These are phyloP conservation scores for Candida mesenterica DNA, from an alignment of 1,139 yeast genomes.

Conservation along the genomic window DNA sequence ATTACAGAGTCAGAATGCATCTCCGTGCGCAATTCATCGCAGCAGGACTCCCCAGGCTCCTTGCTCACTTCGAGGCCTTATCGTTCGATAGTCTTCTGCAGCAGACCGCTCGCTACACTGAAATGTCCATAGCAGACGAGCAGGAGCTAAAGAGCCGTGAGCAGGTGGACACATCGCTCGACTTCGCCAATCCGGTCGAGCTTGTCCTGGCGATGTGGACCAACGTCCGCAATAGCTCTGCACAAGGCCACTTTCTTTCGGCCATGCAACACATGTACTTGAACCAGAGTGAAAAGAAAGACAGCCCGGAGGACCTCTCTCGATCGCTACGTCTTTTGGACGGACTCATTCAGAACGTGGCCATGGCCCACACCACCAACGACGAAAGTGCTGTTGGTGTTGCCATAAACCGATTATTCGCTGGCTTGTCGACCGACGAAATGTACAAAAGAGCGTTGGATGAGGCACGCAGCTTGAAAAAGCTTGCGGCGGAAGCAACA, in stretches of 20 bases:
- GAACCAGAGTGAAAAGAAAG: constrained; percentile 59
- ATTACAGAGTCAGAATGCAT: constrained; percentile 67
- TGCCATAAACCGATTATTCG: constrained; percentile 75
- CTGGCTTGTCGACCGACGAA: constrained; percentile 87
- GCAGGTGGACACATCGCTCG: constrained; percentile 57
- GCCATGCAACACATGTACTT: constrained; percentile 83
- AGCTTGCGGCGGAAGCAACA: constrained; percentile 72
- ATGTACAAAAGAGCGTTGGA: constrained; percentile 76
- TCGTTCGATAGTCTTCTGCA: constrained; percentile 63
- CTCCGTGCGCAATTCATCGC: constrained; percentile 74
- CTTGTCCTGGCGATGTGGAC: constrained; percentile 68
- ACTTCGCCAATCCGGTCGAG: constrained; percentile 75
- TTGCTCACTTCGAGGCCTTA: constrained; percentile 60
- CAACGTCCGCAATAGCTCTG: constrained; percentile 67
- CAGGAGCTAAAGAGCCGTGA: constrained; percentile 62
- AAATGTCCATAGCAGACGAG: constrained; percentile 67
- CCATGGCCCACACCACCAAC: constrained; percentile 60
- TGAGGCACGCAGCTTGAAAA: constrained; percentile 67
- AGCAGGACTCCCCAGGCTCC: constrained; percentile 68
- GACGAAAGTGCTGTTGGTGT: constrained; percentile 77
- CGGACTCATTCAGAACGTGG: constrained; percentile 77
- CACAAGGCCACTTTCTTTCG: constrained; percentile 69
- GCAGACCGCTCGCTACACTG: constrained; percentile 65
- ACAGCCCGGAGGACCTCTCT: constrained; percentile 48
- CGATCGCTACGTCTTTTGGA: constrained; percentile 78